Evolutionary conservation across 306 rosid species (phyloP), one percentile per base, ranked within the genome.

Genomic region (Casuarina cunninghamiana): DNA sequence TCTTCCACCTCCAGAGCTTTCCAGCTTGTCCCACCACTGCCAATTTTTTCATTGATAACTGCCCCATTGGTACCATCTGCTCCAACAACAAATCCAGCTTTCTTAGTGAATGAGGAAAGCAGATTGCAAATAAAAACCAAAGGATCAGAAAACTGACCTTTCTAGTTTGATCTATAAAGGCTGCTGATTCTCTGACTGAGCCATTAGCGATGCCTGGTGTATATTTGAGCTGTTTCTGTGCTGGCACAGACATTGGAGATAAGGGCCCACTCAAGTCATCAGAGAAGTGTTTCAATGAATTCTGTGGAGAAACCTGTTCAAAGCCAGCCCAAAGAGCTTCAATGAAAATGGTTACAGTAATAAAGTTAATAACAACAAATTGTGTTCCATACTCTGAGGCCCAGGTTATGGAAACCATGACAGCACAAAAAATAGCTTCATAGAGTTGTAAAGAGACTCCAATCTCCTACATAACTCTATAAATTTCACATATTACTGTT

Each of bases 1-100:
- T 91, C 78, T 93, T 96, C 99, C 99, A 96, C 77, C 97, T 88
- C 99, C 99, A 96, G 66, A 96, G 80, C 89, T 91, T 96, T 66
- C 97, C 99, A 63, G 90, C 84, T 57, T 93, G 96, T 76, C 99
- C 99, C 19, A 86, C 88, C 63, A 77, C 85, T 79, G 96, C 93
- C 75, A 96, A 78, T 68, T 93, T 96, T 84, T 89, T 93, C 88
- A 84, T 83, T 67, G 99, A 85, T 72, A 96, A 79, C 78, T 96
- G 96, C 80, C 92, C 94, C 6, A 90, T 50, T 72, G 99, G 97
- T 58, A 96, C 91, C 98, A 93, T 93, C 99, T 96, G 92, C 81
- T 77, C 41, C 19, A 75, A 74, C 71, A 77, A 77, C 13, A 86
- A 77, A 72, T 68, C 53, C 70, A 78, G 63, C 81, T 68, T 71